Conservation (phyloP, 75 land plant genomes). For the Sequoiadendron giganteum region DNA sequence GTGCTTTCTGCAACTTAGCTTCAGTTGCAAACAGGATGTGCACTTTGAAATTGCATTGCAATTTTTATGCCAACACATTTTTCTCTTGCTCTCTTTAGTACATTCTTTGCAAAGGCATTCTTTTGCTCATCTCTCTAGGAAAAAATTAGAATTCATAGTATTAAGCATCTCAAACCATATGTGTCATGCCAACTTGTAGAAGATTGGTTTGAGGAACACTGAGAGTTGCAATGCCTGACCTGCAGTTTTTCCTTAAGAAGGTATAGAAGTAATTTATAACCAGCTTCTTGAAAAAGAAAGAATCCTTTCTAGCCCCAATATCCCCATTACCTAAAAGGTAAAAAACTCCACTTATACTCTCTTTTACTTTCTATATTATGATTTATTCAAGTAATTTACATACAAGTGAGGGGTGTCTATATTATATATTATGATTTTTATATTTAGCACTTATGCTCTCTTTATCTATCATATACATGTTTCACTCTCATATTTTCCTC, state of each 20-base stretch:
- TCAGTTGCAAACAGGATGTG: neutral
- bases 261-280: conserved; percentile 91
- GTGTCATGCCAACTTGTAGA: conserved; percentile 95
- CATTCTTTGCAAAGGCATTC: conserved; percentile 4
- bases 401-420: too few relatives aligned
- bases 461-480: too few relatives aligned
- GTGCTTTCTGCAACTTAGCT: neutral
- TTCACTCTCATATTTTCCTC: too few relatives aligned
- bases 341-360: too few relatives aligned
- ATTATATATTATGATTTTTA: too few relatives aligned
- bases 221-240: conserved; percentile 70
- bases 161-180: conserved; percentile 61
- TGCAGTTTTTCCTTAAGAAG: conserved; percentile 85
- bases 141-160: neutral
- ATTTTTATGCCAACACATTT: neutral
- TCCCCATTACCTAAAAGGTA: conserved; percentile 93
- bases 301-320: conserved; percentile 81
- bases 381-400: too few relatives aligned
- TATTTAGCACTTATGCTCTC: too few relatives aligned
- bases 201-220: conserved; percentile 84
- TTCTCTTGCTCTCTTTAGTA: neutral
- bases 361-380: too few relatives aligned
- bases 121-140: neutral
- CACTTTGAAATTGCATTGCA: neutral
- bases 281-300: conserved; percentile 86